Evolutionary conservation across 352 stramenopile genomes (phyloP), one percentile per base, ranked within the genome.

Genomic region (Phytophthora sp.): DNA sequence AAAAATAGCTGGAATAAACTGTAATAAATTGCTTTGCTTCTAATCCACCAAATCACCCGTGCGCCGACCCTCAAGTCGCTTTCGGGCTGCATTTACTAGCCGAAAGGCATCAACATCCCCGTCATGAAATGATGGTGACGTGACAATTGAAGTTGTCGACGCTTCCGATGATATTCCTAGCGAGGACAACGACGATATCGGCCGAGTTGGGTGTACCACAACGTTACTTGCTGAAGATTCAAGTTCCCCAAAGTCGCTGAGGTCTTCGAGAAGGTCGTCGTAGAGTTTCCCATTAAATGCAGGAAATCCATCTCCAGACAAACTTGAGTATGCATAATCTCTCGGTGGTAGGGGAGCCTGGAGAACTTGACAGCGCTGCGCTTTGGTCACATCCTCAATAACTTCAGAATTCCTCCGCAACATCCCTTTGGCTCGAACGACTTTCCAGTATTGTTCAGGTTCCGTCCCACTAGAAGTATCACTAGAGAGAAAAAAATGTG

Each of bases 401-500:
- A 57, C 54, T 7, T 88, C 78, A 3, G 60, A 74, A 26, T 70
- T 73, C 20, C 83, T 79, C 46, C 80, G 69, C 13, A 88, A 44
- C 13, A 82, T 79, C 26, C 62, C 69, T 69, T 80, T 86, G 9
- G 72, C 66, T 33, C 74, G 74, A 21, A 84, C 69, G 35, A 62
- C 56, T 52, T 66, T 67, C 77, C 78, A 84, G 26, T 76, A 83
- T 47, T 73, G 72, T 13, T 89, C 80, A 4, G 70, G 58, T 8
- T 89, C 80, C 21, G 66, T 50, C 13, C 36, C 15, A 24, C 31
- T 58, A 20, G 54, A 42, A 16, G 23, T 31, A 57, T 69, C 63
- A 51, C 51, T 67, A 26, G 1, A 36, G 20, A 31, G 7, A 42
- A 21, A 57, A 24, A 63, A 30, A 56, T 60, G n/a, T n/a, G n/a